Base-by-base conservation (phyloP, 352 stramenopile species). In the Elongisporangium senticosum region DNA sequence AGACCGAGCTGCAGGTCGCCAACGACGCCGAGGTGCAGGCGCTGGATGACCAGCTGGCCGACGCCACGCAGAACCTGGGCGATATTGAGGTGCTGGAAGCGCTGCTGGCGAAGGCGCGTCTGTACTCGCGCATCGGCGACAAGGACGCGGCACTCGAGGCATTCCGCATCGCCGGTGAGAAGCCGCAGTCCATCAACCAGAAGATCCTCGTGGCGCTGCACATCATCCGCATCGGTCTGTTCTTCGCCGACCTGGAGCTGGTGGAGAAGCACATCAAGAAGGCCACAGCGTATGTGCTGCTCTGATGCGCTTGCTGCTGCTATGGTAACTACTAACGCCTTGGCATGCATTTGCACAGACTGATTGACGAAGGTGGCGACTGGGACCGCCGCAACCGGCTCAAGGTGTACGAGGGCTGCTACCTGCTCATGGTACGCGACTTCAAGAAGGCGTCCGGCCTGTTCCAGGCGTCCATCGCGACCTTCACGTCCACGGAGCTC, bases 321-420 rank as follows among this genome's bases (percentile, higher is more conserved):
- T 48, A 10, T 43, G 14, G 7, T 33, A 19, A 20, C 24, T 40
- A 26, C 43, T 39, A 51, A n/a, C n/a, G n/a, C n/a, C n/a, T n/a
- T n/a, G n/a, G n/a, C n/a, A n/a, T n/a, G n/a, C n/a, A n/a, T n/a
- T n/a, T n/a, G n/a, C n/a, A n/a, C n/a, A n/a, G 79, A 50, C 58
- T 93, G 2, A 97, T 97, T 55, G 96, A 98, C 58, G 91, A 97
- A 63, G 96, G 96, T 43, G 96, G 96, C 37, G 97, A 99, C 75
- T 99, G 97, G 97, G 97, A 99, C 75, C 90, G 96, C 52, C 93
- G 96, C 49, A 99, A 99, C 80, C 89, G 97, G 15, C 80, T 99
- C 24, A 98, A 98, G 79, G 96, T 99, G 14, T 99, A 99, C 79
- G 89, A 98, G 71, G 96, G 95, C 11, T 87, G 98, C 55, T 97